Evolutionary conservation across 345 rosid genomes (phyloP).

Genomic region (Brassica rapa): DNA sequence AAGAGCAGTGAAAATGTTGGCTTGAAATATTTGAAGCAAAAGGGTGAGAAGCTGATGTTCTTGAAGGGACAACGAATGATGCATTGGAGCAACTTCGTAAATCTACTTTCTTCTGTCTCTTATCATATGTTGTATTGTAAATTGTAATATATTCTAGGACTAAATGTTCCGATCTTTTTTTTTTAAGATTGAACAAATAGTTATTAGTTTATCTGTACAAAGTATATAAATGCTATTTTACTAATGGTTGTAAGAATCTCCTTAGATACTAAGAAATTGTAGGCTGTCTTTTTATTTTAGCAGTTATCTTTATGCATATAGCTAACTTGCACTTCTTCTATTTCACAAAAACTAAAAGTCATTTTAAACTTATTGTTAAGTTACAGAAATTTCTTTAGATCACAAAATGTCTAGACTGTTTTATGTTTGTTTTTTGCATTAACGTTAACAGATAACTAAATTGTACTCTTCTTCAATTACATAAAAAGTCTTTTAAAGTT

Average conservation of each 20-base stretch:
- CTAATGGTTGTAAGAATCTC: background rate
- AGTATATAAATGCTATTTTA: background rate
- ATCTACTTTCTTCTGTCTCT: constrained; percentile 44
- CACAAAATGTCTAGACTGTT: background rate
- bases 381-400: background rate
- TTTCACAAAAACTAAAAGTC: background rate
- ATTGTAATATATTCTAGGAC: constrained; percentile 35
- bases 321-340: background rate
- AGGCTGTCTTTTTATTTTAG: background rate
- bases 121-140: constrained; percentile 34
- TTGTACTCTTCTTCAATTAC: background rate
- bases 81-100: constrained; percentile 50
- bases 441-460: background rate
- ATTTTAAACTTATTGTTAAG: background rate
- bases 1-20: background rate
- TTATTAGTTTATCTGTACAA: background rate
- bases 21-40: constrained; percentile 34
- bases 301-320: background rate
- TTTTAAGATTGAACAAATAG: background rate
- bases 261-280: background rate
- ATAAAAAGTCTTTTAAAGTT: background rate
- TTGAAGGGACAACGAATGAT: constrained; percentile 17
- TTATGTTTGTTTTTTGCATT: background rate
- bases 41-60: constrained; percentile 37
- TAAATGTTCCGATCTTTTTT: background rate